These are phyloP conservation scores for Ustilago cynodontis DNA, from an alignment of 1,284 basidiomycete species.

Conservation along the genomic window DNA sequence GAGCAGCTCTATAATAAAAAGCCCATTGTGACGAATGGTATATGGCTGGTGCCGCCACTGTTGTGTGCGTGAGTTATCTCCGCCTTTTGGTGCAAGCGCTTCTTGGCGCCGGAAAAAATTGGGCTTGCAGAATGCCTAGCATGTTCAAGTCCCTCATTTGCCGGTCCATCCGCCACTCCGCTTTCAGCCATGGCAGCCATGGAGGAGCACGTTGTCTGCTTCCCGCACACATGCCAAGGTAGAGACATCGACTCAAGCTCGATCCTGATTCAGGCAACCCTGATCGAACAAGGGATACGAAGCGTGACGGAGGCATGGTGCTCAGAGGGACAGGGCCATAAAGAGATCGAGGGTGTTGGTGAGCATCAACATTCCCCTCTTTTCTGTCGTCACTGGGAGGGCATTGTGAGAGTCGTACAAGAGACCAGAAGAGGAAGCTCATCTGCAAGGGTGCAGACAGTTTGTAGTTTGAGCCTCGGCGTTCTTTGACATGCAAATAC, in stretches of 20 bases:
- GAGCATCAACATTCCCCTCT: conserved; percentile 1
- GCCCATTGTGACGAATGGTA: conserved; percentile 2
- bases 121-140: conserved; percentile 2
- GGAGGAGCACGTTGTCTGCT: not conserved
- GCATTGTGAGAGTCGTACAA: not conserved
- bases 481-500: conserved; percentile 19
- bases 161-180: conserved; percentile 1
- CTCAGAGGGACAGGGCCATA: not conserved
- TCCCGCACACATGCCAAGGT: not conserved
- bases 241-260: not conserved
- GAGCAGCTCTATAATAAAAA: conserved; percentile 9
- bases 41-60: not conserved
- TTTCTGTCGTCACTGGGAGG: not conserved
- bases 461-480: conserved; percentile 38
- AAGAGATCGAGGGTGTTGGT: not conserved
- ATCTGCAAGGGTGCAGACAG: conserved; percentile 20
- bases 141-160: not conserved
- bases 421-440: conserved; percentile 1
- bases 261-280: not conserved
- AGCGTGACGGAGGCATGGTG: not conserved
- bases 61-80: not conserved
- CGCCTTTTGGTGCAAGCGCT: not conserved
- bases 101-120: not conserved
- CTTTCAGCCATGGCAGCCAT: not conserved
- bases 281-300: not conserved